Conservation (phyloP, 2,329 filamentous ascomycete species). For the Aureobasidium sp. region DNA sequence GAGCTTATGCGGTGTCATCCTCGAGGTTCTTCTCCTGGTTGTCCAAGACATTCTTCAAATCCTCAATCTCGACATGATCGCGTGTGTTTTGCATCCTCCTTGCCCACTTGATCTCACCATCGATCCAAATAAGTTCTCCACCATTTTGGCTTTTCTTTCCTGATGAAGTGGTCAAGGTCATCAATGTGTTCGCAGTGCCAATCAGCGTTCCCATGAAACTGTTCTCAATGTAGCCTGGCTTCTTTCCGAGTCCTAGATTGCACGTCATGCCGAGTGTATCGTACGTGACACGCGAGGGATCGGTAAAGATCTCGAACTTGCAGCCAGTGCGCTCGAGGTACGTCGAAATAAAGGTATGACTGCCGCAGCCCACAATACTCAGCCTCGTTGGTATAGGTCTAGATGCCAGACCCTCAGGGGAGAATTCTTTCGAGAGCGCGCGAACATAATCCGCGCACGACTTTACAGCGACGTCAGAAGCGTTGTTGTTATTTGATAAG, state of each 20-base stretch:
- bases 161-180: slow-evolving; percentile 22
- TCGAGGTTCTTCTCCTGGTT: background rate
- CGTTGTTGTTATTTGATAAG: background rate
- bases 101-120: slow-evolving; percentile 29
- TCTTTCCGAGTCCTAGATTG: slow-evolving; percentile 22
- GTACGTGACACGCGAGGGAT: slow-evolving; percentile 28
- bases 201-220: slow-evolving; percentile 13
- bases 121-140: slow-evolving; percentile 33
- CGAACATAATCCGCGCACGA: slow-evolving; percentile 30
- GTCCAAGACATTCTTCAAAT: slow-evolving; percentile 19
- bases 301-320: slow-evolving; percentile 28
- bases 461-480: slow-evolving; percentile 17
- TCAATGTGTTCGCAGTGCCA: slow-evolving; percentile 18
- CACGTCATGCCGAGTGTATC: slow-evolving; percentile 27
- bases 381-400: slow-evolving; percentile 24
- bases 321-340: slow-evolving; percentile 27
- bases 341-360: slow-evolving; percentile 24
- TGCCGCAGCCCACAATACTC: slow-evolving; percentile 31
- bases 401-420: slow-evolving; percentile 20
- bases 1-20: background rate
- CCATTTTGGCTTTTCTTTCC: slow-evolving; percentile 28
- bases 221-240: slow-evolving; percentile 25
- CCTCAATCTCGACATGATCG: slow-evolving; percentile 30
- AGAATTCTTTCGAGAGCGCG: slow-evolving; percentile 23
- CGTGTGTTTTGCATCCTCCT: slow-evolving; percentile 30